Conservation (phyloP, 306 rosid genomes). For the Quercus parvula region DNA sequence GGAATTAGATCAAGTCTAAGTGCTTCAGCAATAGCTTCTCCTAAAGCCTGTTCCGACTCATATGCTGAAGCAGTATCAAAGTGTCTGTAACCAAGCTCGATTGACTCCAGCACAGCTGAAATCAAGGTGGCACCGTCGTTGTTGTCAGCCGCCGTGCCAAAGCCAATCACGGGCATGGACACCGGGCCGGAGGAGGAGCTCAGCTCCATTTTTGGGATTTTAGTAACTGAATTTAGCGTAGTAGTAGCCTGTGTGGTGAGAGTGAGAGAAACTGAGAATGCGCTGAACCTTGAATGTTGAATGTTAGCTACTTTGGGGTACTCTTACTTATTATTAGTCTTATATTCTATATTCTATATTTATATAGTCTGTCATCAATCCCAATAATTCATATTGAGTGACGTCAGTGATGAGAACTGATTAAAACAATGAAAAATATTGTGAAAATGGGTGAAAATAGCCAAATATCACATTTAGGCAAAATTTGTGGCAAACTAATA, state of each 20-base stretch:
- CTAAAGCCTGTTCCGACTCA: background rate
- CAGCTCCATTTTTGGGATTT: background rate
- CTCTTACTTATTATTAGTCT: too few species aligned
- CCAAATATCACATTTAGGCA: too few species aligned
- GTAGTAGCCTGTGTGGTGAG: background rate
- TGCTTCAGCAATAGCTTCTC: conserved; percentile 13
- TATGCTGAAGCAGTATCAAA: background rate
- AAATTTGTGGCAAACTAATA: too few species aligned
- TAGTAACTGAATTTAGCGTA: background rate
- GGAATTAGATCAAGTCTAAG: background rate
- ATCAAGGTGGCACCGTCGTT: background rate
- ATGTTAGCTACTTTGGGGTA: background rate
- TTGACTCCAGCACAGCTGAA: background rate
- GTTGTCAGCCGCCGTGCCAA: background rate
- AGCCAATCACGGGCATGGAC: conserved; percentile 5
- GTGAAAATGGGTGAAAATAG: too few species aligned
- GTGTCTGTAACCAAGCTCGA: conserved; percentile 3
- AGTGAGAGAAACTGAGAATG: too few species aligned
- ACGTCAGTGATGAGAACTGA: too few species aligned
- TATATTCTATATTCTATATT: too few species aligned
- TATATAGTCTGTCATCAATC: too few species aligned
- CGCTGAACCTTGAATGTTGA: background rate
- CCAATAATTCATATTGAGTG: too few species aligned
- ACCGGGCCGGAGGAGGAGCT: background rate
- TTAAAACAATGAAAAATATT: too few species aligned